Evolutionary conservation across 2,329 filamentous ascomycete genomes (phyloP), one percentile per base, ranked within the genome.

Genomic region (Helminthosporium solani): DNA sequence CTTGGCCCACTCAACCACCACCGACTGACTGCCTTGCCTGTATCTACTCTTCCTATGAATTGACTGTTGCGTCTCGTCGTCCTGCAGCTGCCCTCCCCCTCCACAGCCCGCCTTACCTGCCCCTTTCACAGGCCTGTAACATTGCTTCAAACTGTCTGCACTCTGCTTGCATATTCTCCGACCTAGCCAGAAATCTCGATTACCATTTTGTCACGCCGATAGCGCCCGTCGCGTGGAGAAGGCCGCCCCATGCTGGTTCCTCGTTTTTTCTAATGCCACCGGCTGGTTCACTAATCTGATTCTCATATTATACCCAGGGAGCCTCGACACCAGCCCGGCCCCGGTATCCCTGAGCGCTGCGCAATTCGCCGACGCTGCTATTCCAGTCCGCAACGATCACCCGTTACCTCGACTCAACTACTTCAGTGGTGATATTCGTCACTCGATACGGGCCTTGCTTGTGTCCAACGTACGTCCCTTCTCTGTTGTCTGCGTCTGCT

Each of bases 221-320:
- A 64, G 58, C 56, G 56, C 55, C 50, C 49, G 44, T 49, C 49
- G 43, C 46, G 47, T 51, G 40, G 44, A 54, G 39, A 46, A n/a
- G n/a, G n/a, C 55, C 57, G 58, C 56, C 53, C 51, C 47, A 62
- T 62, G 63, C 58, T 51, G 54, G 57, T 46, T 55, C 42, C 37
- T 37, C 18, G 33, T 42, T 40, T 33, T 44, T 30, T 42, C 57
- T 64, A 57, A 62, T 64, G 53, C 58, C 58, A 58, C 52, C 53
- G 47, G 55, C 36, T 46, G 23, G 23, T 52, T 49, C 57, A 58
- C 41, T 53, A 51, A 48, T 52, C 46, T 46, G 53, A 52, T 48
- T 55, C 55, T 55, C 23, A 5, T 60, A 58, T 54, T 62, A 57
- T 53, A 53, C 54, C 48, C 55, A 52, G 51, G 53, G 55, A 56